Evolutionary conservation across 139 green algal species (phyloP).

Genomic region (Auxenochlorella pyrenoidosa): DNA sequence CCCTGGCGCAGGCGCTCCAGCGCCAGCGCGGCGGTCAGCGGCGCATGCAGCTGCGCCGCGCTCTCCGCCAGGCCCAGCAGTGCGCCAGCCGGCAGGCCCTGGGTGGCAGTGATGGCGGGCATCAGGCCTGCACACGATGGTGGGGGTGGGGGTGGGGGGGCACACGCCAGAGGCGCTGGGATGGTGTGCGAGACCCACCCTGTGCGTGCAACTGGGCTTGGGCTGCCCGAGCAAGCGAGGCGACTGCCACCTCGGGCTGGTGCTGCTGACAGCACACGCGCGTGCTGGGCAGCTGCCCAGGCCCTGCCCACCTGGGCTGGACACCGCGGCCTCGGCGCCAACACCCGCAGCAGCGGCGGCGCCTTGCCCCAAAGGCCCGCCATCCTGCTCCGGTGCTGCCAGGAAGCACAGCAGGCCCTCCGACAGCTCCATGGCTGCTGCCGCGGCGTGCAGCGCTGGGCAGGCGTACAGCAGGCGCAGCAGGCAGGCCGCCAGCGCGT

Average conservation of each 20-base stretch:
- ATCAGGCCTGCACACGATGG: not conserved
- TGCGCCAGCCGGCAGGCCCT: not conserved
- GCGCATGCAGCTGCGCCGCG: not conserved
- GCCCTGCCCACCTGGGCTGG: not conserved
- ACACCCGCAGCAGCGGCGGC: not conserved
- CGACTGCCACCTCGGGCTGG: too few relatives aligned
- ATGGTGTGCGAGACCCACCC: too few relatives aligned
- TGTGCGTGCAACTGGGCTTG: too few relatives aligned
- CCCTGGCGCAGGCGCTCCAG: slow-evolving; percentile 21
- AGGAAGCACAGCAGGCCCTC: slow-evolving; percentile 38
- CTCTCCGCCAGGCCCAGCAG: slow-evolving; percentile 26
- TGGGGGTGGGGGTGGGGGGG: not conserved
- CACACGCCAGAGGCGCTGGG: too few relatives aligned
- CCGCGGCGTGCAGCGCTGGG: not conserved
- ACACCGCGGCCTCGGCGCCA: not conserved
- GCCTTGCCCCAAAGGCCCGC: slow-evolving; percentile 5
- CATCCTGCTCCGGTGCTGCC: slow-evolving; percentile 21
- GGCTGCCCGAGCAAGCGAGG: too few relatives aligned
- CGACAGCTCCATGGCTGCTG: slow-evolving; percentile 7
- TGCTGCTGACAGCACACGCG: too few relatives aligned
- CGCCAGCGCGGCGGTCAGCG: slow-evolving; percentile 21
- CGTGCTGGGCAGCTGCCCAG: too few relatives aligned
- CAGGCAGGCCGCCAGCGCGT: slow-evolving; percentile 19
- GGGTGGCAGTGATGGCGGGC: slow-evolving; percentile 8
- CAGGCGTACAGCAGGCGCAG: slow-evolving; percentile 27